These are phyloP conservation scores for Lenzites betulinus DNA, from an alignment of 768 basidiomycete genomes.

Conservation along the genomic window DNA sequence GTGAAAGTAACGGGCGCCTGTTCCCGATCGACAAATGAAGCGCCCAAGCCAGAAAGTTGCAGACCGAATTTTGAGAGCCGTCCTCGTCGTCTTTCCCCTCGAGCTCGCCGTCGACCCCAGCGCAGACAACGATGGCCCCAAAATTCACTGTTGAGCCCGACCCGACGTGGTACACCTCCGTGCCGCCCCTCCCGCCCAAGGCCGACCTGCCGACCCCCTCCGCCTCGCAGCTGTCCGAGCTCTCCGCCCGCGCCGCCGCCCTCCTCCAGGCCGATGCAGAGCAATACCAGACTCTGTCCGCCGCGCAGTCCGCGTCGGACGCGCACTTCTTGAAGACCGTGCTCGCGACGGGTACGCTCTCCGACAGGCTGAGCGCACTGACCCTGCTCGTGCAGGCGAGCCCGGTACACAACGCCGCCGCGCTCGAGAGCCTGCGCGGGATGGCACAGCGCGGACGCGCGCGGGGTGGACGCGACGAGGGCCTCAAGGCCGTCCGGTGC, in stretches of 20 bases:
- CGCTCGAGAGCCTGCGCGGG: constrained; percentile 69
- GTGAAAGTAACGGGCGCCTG: too few relatives aligned
- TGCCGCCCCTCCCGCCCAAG: constrained; percentile 42
- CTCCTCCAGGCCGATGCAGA: constrained; percentile 48
- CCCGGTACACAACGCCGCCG: constrained; percentile 82
- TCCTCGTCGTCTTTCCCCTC: neutral
- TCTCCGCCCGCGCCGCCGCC: constrained; percentile 47
- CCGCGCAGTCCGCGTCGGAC: constrained; percentile 62
- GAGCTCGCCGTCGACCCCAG: neutral
- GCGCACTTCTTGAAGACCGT: constrained; percentile 82
- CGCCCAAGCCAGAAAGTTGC: neutral
- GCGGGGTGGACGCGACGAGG: constrained; percentile 91
- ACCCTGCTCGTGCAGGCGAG: constrained; percentile 87
- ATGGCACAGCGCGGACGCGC: constrained; percentile 80
- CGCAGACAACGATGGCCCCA: neutral
- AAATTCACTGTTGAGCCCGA: constrained; percentile 34
- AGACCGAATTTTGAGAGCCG: neutral
- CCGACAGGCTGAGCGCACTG: constrained; percentile 88
- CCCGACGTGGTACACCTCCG: constrained; percentile 57
- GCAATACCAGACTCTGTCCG: constrained; percentile 53
- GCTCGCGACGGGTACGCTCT: constrained; percentile 85
- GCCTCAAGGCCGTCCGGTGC: constrained; percentile 86
- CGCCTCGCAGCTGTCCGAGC: constrained; percentile 44
- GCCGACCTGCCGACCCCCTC: constrained; percentile 37
- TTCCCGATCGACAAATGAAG: too few relatives aligned